Percentiles rank a stretch among this genome's conserved stretches.
Evolutionary conservation across 805 yeast genomes (phyloP).

Genomic region (Saturnispora sanitii): DNA sequence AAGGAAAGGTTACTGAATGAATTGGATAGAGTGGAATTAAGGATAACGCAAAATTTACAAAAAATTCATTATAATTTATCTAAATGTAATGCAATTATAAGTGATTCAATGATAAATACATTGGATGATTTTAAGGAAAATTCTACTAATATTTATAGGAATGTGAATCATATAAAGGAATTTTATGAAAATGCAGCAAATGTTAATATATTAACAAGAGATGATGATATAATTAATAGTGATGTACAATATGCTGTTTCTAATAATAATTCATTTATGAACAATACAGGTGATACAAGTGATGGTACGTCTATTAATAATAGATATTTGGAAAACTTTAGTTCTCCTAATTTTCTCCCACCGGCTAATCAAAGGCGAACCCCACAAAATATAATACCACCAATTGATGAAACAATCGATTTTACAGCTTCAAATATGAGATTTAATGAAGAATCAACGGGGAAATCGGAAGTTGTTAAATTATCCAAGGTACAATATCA

Average conservation of each 20-base stretch:
- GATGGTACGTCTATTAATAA: constrained; percentile 7
- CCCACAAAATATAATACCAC: too few species aligned
- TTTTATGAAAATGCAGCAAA: constrained; percentile 49
- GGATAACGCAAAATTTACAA: constrained; percentile 66
- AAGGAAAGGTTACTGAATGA: constrained; percentile 22
- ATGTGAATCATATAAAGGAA: constrained; percentile 64
- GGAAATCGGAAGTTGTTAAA: too few species aligned
- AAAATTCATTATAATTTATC: constrained; percentile 69
- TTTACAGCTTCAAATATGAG: too few species aligned
- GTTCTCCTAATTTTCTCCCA: constrained; percentile 1
- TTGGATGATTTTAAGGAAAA: constrained; percentile 49
- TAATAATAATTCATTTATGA: too few species aligned
- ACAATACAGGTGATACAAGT: not conserved
- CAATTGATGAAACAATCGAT: too few species aligned
- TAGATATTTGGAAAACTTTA: constrained; percentile 12
- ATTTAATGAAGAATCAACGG: too few species aligned
- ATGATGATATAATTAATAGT: constrained; percentile 3
- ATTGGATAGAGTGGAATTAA: constrained; percentile 67
- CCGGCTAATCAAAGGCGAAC: too few species aligned
- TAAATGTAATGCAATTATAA: constrained; percentile 55
- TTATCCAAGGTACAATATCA: not conserved
- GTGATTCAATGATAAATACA: constrained; percentile 58
- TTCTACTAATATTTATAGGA: constrained; percentile 53
- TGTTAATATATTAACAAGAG: constrained; percentile 21
- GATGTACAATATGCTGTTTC: not conserved